Evolutionary conservation across 345 rosid species (phyloP).

Genomic region (rapeseed (Brassica napus)): DNA sequence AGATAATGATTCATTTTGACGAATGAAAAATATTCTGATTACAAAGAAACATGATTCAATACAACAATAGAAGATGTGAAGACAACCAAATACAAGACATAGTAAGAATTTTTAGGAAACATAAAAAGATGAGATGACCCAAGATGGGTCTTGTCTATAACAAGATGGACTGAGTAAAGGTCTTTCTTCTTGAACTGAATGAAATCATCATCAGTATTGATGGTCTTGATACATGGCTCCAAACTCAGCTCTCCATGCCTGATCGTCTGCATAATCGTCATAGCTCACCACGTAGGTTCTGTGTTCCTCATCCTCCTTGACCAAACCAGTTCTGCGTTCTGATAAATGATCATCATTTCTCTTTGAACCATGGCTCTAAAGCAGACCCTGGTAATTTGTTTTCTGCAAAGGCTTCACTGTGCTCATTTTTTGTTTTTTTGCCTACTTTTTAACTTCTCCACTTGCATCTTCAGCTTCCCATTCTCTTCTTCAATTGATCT

Average conservation of each 20-base stretch:
- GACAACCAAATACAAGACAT: conserved; percentile 2
- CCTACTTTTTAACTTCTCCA: conserved; percentile 74
- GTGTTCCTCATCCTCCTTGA: conserved; percentile 32
- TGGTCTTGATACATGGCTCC: conserved; percentile 89
- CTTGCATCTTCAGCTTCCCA: conserved; percentile 76
- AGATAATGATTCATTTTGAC: neutral
- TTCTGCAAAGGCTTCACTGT: conserved; percentile 93
- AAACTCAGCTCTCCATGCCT: conserved; percentile 96
- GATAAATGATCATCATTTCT: conserved; percentile 17
- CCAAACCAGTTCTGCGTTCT: conserved; percentile 1
- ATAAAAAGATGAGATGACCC: conserved; percentile 21
- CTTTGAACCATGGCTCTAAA: conserved; percentile 44
- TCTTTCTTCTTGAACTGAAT: neutral
- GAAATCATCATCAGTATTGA: conserved; percentile 31
- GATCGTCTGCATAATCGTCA: conserved; percentile 58
- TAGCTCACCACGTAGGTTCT: conserved; percentile 4
- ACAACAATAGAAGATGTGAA: conserved; percentile 21
- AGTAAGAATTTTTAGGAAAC: neutral
- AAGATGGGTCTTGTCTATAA: conserved; percentile 23
- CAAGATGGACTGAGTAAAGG: neutral
- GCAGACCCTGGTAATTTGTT: conserved; percentile 89
- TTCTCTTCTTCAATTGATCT: conserved; percentile 58
- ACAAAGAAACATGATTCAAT: neutral
- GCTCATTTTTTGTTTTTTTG: conserved; percentile 79
- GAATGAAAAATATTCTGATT: conserved; percentile 5